Base-by-base conservation (phyloP, 2,329 filamentous ascomycete genomes). In the Calonectria pauciramosa region DNA sequence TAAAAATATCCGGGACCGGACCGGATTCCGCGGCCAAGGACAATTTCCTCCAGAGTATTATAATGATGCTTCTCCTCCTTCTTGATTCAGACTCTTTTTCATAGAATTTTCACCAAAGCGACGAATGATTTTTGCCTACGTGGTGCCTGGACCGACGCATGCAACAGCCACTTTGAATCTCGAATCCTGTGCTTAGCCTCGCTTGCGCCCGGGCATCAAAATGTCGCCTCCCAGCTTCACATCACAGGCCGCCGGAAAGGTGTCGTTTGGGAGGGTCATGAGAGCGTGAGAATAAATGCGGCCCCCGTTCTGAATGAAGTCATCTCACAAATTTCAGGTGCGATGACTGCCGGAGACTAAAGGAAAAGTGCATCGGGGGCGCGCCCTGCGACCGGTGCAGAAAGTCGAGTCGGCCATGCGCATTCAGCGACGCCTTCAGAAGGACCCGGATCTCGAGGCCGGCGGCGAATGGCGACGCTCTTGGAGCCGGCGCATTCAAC, bases 321-420 rank as follows among this genome's bases (percentile, higher is more conserved):
- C 14, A 13, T 41, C 56, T 63, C 23, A 41, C 56, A 28, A 9
- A 13, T 32, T 63, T 20, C 49, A 90, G 89, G 70, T 91, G 89
- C 78, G 88, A 90, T 79, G 87, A 87, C 60, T 91, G 89, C 80
- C 88, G 89, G 69, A 85, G 88, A 73, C 85, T 89, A 70, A 91
- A 91, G 79, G 89, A 91, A 81, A 90, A 90, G 82, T 91, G 89
- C 78, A 88, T 90, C 75, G 89, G 89, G 63, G 89, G 89, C 64
- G 84, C 89, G 20, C 89, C 89, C 1, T 91, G 89, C 79, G 87
- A 87, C 63, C 84, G 89, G 68, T 91, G 89, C 86, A 77, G 90
- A 88, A 81, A 85, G 87, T 71, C 90, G 89, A 76, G 26, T 23
- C 67, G 70, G 44, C 51, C 60, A 65, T 70, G 68, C 56, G 30